These are phyloP conservation scores for Picochlorum costavermella DNA, from an alignment of 139 green algal species.

Conservation along the genomic window DNA sequence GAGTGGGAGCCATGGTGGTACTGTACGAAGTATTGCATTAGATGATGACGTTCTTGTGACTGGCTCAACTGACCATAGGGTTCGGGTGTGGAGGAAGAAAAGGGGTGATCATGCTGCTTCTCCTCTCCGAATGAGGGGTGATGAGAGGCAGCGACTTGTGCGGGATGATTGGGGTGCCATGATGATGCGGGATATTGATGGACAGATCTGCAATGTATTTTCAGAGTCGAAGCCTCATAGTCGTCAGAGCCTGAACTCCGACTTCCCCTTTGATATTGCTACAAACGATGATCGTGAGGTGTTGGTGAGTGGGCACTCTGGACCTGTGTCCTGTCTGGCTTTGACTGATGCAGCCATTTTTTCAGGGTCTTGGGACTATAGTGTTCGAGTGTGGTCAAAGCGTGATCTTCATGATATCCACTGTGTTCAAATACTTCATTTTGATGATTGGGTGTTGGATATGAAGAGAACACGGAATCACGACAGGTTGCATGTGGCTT, in stretches of 20 bases:
- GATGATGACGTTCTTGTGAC: not conserved
- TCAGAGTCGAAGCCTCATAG: no score
- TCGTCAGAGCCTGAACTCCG: not conserved
- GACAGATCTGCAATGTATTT: no score
- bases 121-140: no score
- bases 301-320: constrained; percentile 43
- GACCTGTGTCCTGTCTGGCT: constrained; percentile 45
- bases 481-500: constrained; percentile 13
- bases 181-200: no score
- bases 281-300: constrained; percentile 5
- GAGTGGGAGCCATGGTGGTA: not conserved
- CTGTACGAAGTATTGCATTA: constrained; percentile 7
- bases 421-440: constrained; percentile 32
- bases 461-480: constrained; percentile 8
- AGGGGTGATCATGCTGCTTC: not conserved
- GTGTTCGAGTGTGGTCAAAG: constrained; percentile 41
- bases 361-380: constrained; percentile 49
- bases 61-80: not conserved
- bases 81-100: not conserved
- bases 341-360: constrained; percentile 16
- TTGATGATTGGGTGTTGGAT: constrained; percentile 54
- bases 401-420: constrained; percentile 4
- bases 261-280: not conserved
- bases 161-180: no score
- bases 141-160: no score